Base-by-base conservation (phyloP, 2,329 filamentous ascomycete genomes). In the Colletotrichum abscissum region DNA sequence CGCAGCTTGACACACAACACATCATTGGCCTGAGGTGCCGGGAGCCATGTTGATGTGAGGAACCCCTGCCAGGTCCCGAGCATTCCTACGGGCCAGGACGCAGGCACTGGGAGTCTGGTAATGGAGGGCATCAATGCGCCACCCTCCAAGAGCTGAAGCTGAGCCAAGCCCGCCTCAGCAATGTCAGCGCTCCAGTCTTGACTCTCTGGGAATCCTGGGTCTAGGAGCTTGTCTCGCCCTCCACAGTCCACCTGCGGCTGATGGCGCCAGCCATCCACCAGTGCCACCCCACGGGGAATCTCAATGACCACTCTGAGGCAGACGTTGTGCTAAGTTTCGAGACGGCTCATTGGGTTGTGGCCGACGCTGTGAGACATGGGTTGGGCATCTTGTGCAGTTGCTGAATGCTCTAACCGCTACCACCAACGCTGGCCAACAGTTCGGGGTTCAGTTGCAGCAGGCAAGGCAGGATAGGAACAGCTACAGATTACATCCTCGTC, bases 141-240 rank as follows among this genome's bases (percentile, higher is more conserved):
- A 68, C 64, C 11, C 28, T 42, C 1, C 22, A 22, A 4, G n/a
- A 72, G 69, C 64, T 72, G 55, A 42, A 42, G 42, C 42, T 49
- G 35, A 16, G 65, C 56, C 57, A 55, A 63, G 46, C 22, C 33
- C 38, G 59, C 46, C 19, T 22, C 49, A 35, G 49, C 35, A 64
- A n/a, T 58, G 28, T 14, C 22, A 49, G 42, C 19, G 4, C 8
- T 49, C 42, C 42, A n/a, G 42, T 33, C 30, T 33, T 33, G 30
- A 49, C 14, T 12, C 33, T 35, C 33, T 19, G 14, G 38, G 38
- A 42, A 42, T 42, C 38, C 38, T 42, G 38, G 38, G 19, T 11
- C 19, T 19, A 52, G 14, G 46, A 54, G 46, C 60, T 63, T 63
- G n/a, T 16, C 26, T 63, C 19, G 9, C n/a, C 8, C 57, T 30